Base-by-base conservation (phyloP, 2,329 filamentous ascomycete genomes). In the Fusarium sp. region DNA sequence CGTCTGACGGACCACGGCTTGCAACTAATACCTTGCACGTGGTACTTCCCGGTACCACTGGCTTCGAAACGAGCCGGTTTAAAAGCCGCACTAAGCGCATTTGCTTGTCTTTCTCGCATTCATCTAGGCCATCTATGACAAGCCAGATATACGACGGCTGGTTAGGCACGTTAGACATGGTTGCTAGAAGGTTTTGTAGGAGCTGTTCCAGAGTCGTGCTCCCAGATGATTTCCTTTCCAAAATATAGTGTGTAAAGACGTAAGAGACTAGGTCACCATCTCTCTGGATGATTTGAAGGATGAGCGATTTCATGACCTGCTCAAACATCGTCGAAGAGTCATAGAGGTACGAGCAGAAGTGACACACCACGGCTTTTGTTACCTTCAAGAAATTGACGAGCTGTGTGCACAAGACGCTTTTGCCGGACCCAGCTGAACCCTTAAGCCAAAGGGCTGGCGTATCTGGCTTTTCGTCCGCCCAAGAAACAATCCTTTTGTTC, bases 401-500 rank as follows among this genome's bases (percentile, higher is more conserved):
- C 5, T 70, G 62, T 2, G 66, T 38, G 24, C 47, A 59, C 5
- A 72, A 12, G 5, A 72, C 69, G 1, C 69, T 72, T 40, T 72
- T 72, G 0, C 70, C 69, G 0, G 55, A 62, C 0, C 70, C 70
- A 3, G 62, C 62, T 5, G 57, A 49, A 0, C 69, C 70, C 2
- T 63, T 52, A 1, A 72, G 13, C 66, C 66, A 72, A 2, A 72
- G 38, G 1, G 44, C 38, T 5, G 65, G 65, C 0, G 53, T 60
- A 5, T 69, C 62, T 29, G 62, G 49, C 7, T 58, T 59, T 2
- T 2, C 4, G 1, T 60, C n/a, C 2, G 51, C 32, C 69, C 62
- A 72, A 8, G 58, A 57, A 1, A 13, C 16, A 3, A 71, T 11
- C 15, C 41, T 64, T 10, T 13, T 22, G 18, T 46, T 52, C 9